Evolutionary conservation across 495 filamentous ascomycete species (phyloP), one percentile per base, ranked within the genome.

Genomic region (Choiromyces venosus): DNA sequence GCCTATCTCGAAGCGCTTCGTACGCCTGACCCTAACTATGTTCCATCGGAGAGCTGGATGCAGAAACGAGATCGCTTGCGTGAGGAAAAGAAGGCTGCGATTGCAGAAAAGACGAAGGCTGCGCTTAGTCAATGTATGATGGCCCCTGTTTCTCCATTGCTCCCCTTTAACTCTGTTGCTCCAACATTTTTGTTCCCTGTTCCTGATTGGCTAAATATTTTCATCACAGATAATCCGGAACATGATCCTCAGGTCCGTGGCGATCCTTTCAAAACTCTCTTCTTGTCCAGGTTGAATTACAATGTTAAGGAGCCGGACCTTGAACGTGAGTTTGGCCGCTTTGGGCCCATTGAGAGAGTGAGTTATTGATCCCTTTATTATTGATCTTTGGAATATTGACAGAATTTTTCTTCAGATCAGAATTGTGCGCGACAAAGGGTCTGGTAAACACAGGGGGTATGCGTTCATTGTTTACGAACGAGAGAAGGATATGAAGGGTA

Each of bases 401-500:
- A 77, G 82, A 70, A 82, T 69, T 14, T 56, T n/a, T 73, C 37
- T 66, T 18, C 79, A 97, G 93, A 97, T 97, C 81, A 92, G 94
- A 68, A 91, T 97, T 79, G 89, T 98, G 73, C 87, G 88, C 75
- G 86, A 89, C 71, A 85, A 90, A 70, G 90, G 89, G 70, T 88
- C 89, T 70, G 94, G 93, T 82, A 97, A 96, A 83, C 91, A 95
- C 82, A 87, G 89, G 77, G 95, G 95, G 74, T 99, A 99, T 84
- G 95, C 93, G 73, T 99, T 99, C 82, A 90, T 99, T 78, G 93
- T 97, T 66, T 99, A 93, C 82, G 94, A 98, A 84, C 90, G 92
- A 80, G 95, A 98, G 83, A 94, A 94, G 84, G 95, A 99, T 81
- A 97, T 99, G 96, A 97, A 96, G 91, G 94, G 95, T 97, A 97